Conservation (phyloP, 805 yeast genomes). For the Ogataea kodamae region DNA sequence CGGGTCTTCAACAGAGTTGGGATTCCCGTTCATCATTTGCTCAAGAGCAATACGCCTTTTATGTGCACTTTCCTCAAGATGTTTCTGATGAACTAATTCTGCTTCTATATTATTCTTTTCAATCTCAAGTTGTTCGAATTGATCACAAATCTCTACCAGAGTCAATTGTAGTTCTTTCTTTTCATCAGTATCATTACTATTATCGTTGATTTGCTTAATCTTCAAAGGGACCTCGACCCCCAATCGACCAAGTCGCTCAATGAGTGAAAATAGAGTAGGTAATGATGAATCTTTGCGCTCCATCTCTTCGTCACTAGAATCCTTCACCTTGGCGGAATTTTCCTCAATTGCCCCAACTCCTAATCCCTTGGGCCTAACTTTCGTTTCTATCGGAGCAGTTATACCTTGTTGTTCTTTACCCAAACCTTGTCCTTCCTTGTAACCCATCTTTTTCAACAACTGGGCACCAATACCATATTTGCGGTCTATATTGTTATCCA, state of each 20-base stretch:
- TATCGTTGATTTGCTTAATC: constrained; percentile 36
- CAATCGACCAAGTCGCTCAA: constrained; percentile 35
- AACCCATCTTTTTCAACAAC: constrained; percentile 82
- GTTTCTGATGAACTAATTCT: constrained; percentile 14
- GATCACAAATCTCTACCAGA: constrained; percentile 15
- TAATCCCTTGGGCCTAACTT: constrained; percentile 57
- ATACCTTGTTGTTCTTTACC: constrained; percentile 75
- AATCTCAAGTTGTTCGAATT: constrained; percentile 8
- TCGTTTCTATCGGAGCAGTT: constrained; percentile 72
- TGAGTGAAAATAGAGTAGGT: constrained; percentile 26
- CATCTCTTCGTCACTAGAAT: constrained; percentile 26
- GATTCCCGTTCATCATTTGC: constrained; percentile 3
- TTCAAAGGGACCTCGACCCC: constrained; percentile 36
- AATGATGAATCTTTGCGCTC: neutral
- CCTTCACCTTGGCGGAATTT: constrained; percentile 18
- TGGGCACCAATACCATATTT: constrained; percentile 83
- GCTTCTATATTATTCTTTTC: constrained; percentile 15
- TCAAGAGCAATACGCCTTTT: constrained; percentile 4
- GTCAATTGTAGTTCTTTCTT: constrained; percentile 14
- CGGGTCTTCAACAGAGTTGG: constrained; percentile 4
- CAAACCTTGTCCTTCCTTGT: constrained; percentile 77
- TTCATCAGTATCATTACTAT: constrained; percentile 12
- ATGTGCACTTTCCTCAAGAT: constrained; percentile 1
- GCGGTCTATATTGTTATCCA: constrained; percentile 2
- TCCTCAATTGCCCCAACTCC: constrained; percentile 71